Percentiles rank a stretch among this genome's conserved stretches.
Conservation (phyloP, 306 rosid genomes). For the Luffa aegyptiaca region DNA sequence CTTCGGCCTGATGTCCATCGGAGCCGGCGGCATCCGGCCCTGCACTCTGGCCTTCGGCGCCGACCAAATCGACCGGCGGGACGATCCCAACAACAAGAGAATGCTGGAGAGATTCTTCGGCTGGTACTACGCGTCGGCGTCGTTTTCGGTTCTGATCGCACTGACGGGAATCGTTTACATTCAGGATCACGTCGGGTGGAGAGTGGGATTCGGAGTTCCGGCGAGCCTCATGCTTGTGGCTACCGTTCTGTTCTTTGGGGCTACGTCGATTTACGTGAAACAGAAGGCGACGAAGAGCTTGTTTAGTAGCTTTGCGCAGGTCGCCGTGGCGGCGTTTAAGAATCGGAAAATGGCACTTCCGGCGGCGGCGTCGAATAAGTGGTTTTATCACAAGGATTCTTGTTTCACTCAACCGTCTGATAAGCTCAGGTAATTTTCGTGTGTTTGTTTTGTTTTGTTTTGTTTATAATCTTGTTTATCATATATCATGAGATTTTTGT, state of each 20-base stretch:
- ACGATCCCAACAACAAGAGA: constrained; percentile 29
- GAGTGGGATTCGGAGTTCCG: constrained; percentile 63
- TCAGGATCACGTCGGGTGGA: constrained; percentile 56
- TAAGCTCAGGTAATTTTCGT: constrained; percentile 38
- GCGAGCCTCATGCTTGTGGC: constrained; percentile 44
- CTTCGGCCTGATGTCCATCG: constrained; percentile 37
- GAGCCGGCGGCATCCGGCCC: constrained; percentile 50
- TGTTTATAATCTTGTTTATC: no score
- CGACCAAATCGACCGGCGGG: constrained; percentile 39
- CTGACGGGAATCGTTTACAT: constrained; percentile 40
- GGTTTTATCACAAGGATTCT: constrained; percentile 36
- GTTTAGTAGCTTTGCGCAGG: constrained; percentile 40
- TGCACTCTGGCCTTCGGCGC: constrained; percentile 60
- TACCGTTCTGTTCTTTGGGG: constrained; percentile 28
- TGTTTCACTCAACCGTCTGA: constrained; percentile 35
- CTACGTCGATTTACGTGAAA: constrained; percentile 42
- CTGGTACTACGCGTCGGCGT: constrained; percentile 47
- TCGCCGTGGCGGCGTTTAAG: constrained; percentile 33
- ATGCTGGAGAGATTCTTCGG: constrained; percentile 45
- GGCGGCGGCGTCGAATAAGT: constrained; percentile 4
- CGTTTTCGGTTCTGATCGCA: constrained; percentile 33
- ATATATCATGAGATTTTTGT: no score
- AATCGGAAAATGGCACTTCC: constrained; percentile 32
- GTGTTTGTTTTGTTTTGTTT: background rate
- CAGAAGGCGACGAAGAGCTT: constrained; percentile 36